Base-by-base conservation (phyloP, 768 basidiomycete species). In the Podaxis sp. region DNA sequence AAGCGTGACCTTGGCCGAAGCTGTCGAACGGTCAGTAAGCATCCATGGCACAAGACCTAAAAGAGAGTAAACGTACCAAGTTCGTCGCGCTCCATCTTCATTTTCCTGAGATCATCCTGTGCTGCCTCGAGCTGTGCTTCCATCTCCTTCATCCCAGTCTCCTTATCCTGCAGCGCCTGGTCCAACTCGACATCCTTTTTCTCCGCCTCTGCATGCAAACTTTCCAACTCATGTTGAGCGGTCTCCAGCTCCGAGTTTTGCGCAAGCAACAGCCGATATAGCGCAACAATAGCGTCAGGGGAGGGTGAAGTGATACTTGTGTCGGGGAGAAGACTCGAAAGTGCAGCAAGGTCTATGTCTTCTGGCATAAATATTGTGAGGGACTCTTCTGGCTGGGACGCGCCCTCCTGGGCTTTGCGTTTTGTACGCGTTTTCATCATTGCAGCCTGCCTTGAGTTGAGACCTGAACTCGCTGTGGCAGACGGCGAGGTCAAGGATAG, bases 111-210 rank as follows among this genome's bases (percentile, higher is more conserved):
- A 67, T 93, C 87, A 27, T 77, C 76, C 63, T 85, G 83, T 4
- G 81, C 70, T 48, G 67, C 63, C 57, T 87, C 83, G 32, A 86
- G 63, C 1, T 82, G 72, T 0, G 66, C 68, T 66, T 89, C 88
- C 10, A 86, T 67, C 35, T 89, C 86, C 54, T 80, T 81, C 1
- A 82, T 72, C 51, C 79, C 72, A 1, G 77, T 82, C 69, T 94
- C 90, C 55, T 81, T 83, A 70, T 94, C 91, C 66, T 92, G 89
- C 37, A 92, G 71, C 5, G 90, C 86, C 73, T 93, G 91, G 70
- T 94, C 92, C 37, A 93, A 76, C 71, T 95, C 92, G 2, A 94
- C 77, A 57, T 93, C 91, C 70, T 88, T 89, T 71, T 81, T 82
- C 66, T 90, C 83, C 9, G 78, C 69, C 50, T 86, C 85, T 2